Conservation (phyloP, 2,329 filamentous ascomycete genomes). For the Phaeosphaeria sp. region DNA sequence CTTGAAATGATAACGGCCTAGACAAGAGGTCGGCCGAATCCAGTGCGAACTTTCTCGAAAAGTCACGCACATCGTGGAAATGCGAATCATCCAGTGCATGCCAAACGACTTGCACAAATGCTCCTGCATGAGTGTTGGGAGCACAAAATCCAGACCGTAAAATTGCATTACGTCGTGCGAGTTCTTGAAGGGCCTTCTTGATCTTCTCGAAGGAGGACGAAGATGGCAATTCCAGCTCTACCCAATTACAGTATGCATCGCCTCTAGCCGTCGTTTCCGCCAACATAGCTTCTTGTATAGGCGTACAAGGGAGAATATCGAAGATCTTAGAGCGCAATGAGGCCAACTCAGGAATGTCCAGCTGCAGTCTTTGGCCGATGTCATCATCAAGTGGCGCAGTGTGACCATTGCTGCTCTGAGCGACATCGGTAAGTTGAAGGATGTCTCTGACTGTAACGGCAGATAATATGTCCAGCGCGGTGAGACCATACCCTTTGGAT, state of each 20-base stretch:
- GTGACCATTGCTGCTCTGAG: neutral
- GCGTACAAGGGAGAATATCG: constrained; percentile 67
- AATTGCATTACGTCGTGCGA: constrained; percentile 63
- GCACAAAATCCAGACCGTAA: constrained; percentile 76
- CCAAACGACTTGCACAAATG: constrained; percentile 72
- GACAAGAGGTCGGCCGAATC: constrained; percentile 54
- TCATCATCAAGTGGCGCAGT: neutral
- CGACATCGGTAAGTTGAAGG: constrained; percentile 24
- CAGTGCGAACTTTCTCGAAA: constrained; percentile 49
- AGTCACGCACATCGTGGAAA: constrained; percentile 52
- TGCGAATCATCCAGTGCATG: constrained; percentile 54
- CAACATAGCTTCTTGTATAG: constrained; percentile 81
- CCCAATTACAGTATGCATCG: constrained; percentile 77
- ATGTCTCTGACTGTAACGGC: constrained; percentile 55
- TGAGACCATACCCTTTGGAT: constrained; percentile 60
- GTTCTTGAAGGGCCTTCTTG: constrained; percentile 29
- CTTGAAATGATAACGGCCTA: constrained; percentile 68
- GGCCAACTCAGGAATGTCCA: constrained; percentile 19
- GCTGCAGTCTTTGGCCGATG: neutral
- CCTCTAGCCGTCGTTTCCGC: constrained; percentile 69
- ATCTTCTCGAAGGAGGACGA: constrained; percentile 49
- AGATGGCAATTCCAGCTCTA: constrained; percentile 67
- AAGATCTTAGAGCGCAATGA: constrained; percentile 16
- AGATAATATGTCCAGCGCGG: constrained; percentile 68
- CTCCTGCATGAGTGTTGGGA: constrained; percentile 47